Evolutionary conservation across 1,139 yeast genomes (phyloP).

Genomic region (Debaryomycetaceae sp.): DNA sequence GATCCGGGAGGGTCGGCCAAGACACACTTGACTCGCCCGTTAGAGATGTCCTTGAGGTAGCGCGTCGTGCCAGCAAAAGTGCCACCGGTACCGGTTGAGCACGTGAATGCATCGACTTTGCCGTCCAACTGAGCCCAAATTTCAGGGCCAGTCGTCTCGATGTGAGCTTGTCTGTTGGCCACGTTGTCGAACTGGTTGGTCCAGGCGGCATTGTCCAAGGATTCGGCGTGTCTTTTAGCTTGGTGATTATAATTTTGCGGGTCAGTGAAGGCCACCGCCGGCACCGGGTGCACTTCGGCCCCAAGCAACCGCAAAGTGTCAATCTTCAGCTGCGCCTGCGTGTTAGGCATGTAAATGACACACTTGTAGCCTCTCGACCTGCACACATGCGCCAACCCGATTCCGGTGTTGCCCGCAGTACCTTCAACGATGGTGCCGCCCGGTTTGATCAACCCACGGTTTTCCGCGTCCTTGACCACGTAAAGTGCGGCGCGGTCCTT

Average conservation of each 20-base stretch:
- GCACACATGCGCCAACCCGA: conserved; percentile 86
- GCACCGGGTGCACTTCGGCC: conserved; percentile 87
- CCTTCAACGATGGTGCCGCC: conserved; percentile 60
- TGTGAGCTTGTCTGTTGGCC: conserved; percentile 86
- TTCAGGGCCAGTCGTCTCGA: conserved; percentile 88
- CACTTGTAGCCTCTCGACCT: conserved; percentile 79
- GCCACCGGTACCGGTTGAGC: conserved; percentile 91
- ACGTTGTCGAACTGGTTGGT: conserved; percentile 85
- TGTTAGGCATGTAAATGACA: conserved; percentile 85
- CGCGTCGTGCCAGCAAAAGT: conserved; percentile 82
- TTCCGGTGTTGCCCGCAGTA: conserved; percentile 72
- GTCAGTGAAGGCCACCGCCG: conserved; percentile 76
- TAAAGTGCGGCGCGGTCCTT: conserved; percentile 87
- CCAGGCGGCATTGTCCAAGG: conserved; percentile 77
- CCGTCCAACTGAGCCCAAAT: conserved; percentile 86
- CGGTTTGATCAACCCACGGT: conserved; percentile 56
- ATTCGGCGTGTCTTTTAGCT: conserved; percentile 79
- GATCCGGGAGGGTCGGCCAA: conserved; percentile 96
- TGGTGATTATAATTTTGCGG: conserved; percentile 83
- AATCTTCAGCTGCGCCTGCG: conserved; percentile 76
- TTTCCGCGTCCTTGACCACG: conserved; percentile 76
- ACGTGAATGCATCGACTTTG: conserved; percentile 78
- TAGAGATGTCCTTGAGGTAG: conserved; percentile 63
- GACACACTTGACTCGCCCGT: conserved; percentile 53
- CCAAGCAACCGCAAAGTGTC: conserved; percentile 71